Base-by-base conservation (phyloP, 495 filamentous ascomycete species). In the Penicillium malachiteum region DNA sequence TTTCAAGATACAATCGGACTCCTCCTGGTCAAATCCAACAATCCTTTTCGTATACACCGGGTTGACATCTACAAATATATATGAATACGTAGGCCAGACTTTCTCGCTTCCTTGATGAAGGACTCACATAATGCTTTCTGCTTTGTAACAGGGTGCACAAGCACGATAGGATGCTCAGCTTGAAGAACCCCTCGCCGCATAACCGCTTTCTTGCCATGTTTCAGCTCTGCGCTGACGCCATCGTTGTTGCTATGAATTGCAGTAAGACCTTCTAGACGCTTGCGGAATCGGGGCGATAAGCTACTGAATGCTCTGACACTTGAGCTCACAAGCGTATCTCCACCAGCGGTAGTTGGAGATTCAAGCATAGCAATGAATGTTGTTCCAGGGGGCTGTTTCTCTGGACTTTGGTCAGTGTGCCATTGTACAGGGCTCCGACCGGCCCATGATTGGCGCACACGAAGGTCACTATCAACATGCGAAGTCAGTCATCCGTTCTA, bases 301-400 rank as follows among this genome's bases (percentile, higher is more conserved):
- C 34, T 40, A 18, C 35, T 40, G 35, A 12, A 50, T 10, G 48
- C 48, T 14, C 34, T 26, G 14, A 40, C 35, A 11, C 33, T 39
- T 3, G 48, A 50, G 17, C 34, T 50, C 18, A 50, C 33, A 16
- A 40, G 34, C 0, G 48, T 50, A 16, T 50, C 48, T 9, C 48
- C 48, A 30, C 48, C 48, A 17, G 34, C 48, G 37, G 48, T 39
- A 12, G 33, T 50, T 21, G 48, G 48, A 11, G 35, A 39, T 14
- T 50, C 48, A 11, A 50, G 48, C 48, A 50, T 40, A 32, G 34
- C 33, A 40, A 50, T 39, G 11, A 50, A 50, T n/a, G 48, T 50
- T 6, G 48, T 50, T 26, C 34, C 33, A 17, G 48, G 48, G 6
- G 35, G 34, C 26, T 50, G 33, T 11, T 39, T 12, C 17, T 39